These are phyloP conservation scores for Rhododendron simsii DNA, from an alignment of 148 eudicot genomes.

Conservation along the genomic window DNA sequence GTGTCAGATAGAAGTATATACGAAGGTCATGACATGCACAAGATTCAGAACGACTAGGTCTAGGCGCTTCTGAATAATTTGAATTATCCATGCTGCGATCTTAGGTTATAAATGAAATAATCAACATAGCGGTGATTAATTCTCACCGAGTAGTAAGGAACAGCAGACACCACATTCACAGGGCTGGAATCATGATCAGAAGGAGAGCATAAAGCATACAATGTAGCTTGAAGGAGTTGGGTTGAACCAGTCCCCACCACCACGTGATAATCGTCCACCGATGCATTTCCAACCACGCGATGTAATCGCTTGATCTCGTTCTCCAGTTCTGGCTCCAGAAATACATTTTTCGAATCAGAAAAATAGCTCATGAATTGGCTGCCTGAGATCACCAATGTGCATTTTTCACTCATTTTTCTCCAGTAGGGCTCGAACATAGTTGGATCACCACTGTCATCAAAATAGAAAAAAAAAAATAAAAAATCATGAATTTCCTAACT, in stretches of 20 bases:
- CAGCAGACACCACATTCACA: constrained; percentile 42
- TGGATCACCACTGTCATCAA: not conserved
- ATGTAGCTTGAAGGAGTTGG: constrained; percentile 48
- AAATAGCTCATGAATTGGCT: no score
- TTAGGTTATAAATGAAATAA: not conserved
- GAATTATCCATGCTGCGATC: not conserved
- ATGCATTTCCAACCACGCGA: constrained; percentile 44
- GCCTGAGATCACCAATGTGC: no score
- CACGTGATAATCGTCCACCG: constrained; percentile 30
- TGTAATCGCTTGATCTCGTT: constrained; percentile 36
- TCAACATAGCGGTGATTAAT: not conserved
- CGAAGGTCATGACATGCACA: no score
- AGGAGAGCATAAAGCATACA: constrained; percentile 39
- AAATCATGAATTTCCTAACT: not conserved
- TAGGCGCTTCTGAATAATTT: not conserved
- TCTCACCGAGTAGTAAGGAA: constrained; percentile 73
- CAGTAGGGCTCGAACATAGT: no score
- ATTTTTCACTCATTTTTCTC: no score
- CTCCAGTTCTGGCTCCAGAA: no score
- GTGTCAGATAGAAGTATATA: no score
- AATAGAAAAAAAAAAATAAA: not conserved
- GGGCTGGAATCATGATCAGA: constrained; percentile 16
- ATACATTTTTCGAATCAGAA: no score
- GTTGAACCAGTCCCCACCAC: constrained; percentile 67
- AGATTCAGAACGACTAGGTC: no score